Base-by-base conservation (phyloP, 768 basidiomycete genomes). In the Lepiota venenata region DNA sequence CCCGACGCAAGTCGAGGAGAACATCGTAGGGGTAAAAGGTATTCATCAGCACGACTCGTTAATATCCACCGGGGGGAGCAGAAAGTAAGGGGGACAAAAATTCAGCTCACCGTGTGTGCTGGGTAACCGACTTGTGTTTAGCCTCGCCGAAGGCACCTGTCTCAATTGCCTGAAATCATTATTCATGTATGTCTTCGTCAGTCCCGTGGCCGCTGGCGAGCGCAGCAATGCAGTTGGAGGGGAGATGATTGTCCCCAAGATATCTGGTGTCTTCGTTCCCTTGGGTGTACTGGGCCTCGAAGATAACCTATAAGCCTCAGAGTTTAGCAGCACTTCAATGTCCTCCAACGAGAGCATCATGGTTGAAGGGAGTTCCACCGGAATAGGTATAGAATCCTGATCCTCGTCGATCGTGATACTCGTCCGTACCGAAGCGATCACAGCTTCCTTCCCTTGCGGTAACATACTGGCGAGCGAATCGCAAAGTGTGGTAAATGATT, bases 51-150 rank as follows among this genome's bases (percentile, higher is more conserved):
- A 49, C 22, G 8, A 2, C 15, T 43, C 18, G 9, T 35, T 18
- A 35, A 25, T 32, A 37, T 36, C 27, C 16, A 7, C 10, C 9
- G 18, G 41, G 41, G 41, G 25, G 20, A 16, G 20, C 5, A 20
- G 15, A 20, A 7, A 16, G 14, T 20, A 35, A 16, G 11, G 9
- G 10, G 32, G 20, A 4, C 15, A 18, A 18, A 25, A 27, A 6
- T 46, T 37, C 32, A 18, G 64, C 76, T 40, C 50, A 80, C 79
- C 91, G 69, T 93, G 91, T 74, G 84, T 85, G 68, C 91, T 93
- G 9, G 91, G 91, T 42, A 93, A 74, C 62, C 91, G 76, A 69
- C 91, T 93, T 52, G 90, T 93, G 63, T 93, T 93, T 66, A 90
- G 80, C 61, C 88, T 80, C 58, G 85, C 80, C 9, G 82, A 79